Evolutionary conservation across 2,329 filamentous ascomycete genomes (phyloP), one percentile per base, ranked within the genome.

Genomic region (Trichoderma afroharzianum): DNA sequence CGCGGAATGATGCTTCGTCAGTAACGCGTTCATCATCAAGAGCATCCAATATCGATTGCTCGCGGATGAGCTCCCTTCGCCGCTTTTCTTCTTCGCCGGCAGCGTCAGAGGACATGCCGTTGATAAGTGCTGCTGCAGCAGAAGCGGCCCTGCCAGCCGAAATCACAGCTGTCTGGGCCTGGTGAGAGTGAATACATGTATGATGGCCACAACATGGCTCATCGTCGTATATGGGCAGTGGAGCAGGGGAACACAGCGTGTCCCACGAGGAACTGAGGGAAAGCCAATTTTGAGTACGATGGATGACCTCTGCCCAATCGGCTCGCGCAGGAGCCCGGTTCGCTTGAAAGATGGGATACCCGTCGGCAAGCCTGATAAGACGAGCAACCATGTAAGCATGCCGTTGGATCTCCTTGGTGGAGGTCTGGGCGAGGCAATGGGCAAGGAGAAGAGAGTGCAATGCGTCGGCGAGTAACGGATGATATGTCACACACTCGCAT

Each of bases 331-430:
- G 90, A 4, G 89, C 92, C 63, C 91, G 86, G 28, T 91, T 90
- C 0, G 90, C 86, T 74, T 94, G 90, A 78, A 97, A 95, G 63
- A 95, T 88, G 0, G 93, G 93, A 76, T 93, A 95, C 4, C 93
- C 93, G 76, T 96, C 92, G 63, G 89, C 90, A 28, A 96, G 86
- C 24, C 93, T 88, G 5, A 89, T 87, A 2, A 96, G 85, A 6
- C 93, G 90, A 18, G 93, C 92, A 5, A 92, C 93, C 87, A 95
- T 96, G 82, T 94, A 87, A 0, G 93, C 92, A 78, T 96, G 93
- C 43, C 93, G 92, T 63, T 90, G 88, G 39, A 95, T 87, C 79
- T 96, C 93, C 76, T 92, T 93, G 12, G 88, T 80, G 0, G 93
- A 92, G 0, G 93, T 97, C 80, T 95, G 93, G 8, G 93, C 82